Evolutionary conservation across 345 rosid species (phyloP).

Genomic region (Ceriops zippeliana): DNA sequence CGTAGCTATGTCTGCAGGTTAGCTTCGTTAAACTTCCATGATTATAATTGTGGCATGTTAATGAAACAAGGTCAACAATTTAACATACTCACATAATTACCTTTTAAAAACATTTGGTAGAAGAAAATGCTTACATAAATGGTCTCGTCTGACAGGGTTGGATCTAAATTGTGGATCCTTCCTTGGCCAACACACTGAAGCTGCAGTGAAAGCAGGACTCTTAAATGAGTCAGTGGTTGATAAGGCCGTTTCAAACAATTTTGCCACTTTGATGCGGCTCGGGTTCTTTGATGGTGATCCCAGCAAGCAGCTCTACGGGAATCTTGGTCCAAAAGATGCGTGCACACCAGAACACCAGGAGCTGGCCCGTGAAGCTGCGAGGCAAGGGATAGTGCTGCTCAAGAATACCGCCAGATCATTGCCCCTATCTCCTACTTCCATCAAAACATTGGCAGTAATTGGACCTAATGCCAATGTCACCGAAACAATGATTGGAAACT

Average conservation of each 20-base stretch:
- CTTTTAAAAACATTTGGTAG: not conserved
- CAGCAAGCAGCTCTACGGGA: conserved; percentile 61
- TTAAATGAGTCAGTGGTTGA: conserved; percentile 50
- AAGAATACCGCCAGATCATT: conserved; percentile 57
- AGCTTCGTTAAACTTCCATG: too few species aligned
- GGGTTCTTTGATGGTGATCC: conserved; percentile 97
- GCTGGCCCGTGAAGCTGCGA: conserved; percentile 79
- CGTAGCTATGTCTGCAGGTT: conserved; percentile 58
- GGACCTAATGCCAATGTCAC: conserved; percentile 96
- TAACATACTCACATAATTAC: too few species aligned
- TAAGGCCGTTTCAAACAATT: conserved; percentile 72
- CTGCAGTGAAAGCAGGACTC: conserved; percentile 66
- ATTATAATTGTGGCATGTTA: too few species aligned
- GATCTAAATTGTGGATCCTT: conserved; percentile 84
- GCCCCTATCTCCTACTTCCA: conserved; percentile 59
- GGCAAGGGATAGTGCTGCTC: conserved; percentile 91
- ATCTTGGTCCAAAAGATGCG: conserved; percentile 74
- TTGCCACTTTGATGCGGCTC: conserved; percentile 75
- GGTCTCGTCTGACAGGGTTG: conserved; percentile 38
- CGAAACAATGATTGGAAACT: conserved; percentile 93
- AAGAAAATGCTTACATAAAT: not conserved
- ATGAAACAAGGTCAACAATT: too few species aligned
- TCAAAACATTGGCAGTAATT: conserved; percentile 69
- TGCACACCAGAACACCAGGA: conserved; percentile 69
- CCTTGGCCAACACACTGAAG: conserved; percentile 71